Base-by-base conservation (phyloP, 1,284 basidiomycete genomes). In the Xerocomus minutiporus region DNA sequence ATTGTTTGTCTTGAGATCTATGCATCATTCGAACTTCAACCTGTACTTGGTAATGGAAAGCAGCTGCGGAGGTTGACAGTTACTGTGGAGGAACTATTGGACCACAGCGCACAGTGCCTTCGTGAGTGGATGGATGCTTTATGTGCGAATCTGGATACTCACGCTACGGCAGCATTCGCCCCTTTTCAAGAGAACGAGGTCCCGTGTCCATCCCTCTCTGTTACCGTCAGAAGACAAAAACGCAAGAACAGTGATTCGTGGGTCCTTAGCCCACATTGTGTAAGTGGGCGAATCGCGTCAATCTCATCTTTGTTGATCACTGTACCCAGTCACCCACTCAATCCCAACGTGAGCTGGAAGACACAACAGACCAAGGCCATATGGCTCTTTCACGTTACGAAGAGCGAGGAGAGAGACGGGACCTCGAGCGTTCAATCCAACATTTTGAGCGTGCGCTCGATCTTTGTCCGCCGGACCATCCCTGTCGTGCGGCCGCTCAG, bases 391-490 rank as follows among this genome's bases (percentile, higher is more conserved):
- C n/a, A 2, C 39, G 25, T n/a, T 56, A 55, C 40, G 9, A 35
- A 39, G 44, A 48, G 12, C 20, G 40, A 9, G 40, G 38, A 12
- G 13, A 34, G 20, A 34, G 26, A 31, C 25, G 6, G 28, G 48
- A 56, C 32, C 48, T 59, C n/a, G 53, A 60, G 4, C 20, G 12
- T 25, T 44, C 59, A 12, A 52, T 52, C 5, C 34, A 36, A 26
- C 46, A 47, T 3, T 59, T 60, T 39, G 31, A 55, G 17, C 25
- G 20, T 5, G 54, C 50, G n/a, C 42, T 61, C 20, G 31, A 51
- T 32, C 26, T 46, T 36, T 61, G 59, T 36, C 51, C 56, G 4
- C n/a, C 35, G 8, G 49, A 52, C 17, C 50, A 61, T 38, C 54
- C 54, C 25, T 46, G 54, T 35, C 57, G 51, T 28, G 43, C 53